Base-by-base conservation (phyloP, 306 rosid genomes). In the Quercus rubra region DNA sequence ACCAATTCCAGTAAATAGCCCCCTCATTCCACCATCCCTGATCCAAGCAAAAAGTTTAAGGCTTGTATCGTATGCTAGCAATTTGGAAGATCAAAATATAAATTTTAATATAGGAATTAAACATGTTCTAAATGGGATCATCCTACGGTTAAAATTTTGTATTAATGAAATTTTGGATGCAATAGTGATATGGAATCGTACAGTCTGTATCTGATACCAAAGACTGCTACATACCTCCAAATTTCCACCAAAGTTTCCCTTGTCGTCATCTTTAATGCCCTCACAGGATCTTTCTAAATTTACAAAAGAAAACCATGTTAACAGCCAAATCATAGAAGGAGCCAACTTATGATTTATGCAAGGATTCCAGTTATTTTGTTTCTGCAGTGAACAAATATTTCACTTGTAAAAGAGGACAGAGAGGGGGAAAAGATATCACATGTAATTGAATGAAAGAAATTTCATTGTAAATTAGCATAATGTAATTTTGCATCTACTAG, bases 1-100 rank as follows among this genome's bases (percentile, higher is more conserved):
- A 52, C 90, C 90, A 25, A 95, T 69, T 54, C 99, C 99, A 57
- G 97, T 83, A 81, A 89, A 95, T 71, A 95, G 70, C 15, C 99
- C 99, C 84, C 85, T 90, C 43, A 88, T 66, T 77, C 96, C 88
- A 76, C 99, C 98, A 83, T 91, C 97, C 91, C 98, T 95, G 91
- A 80, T 82, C 72, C 82, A 81, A 30, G 35, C 71, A 67, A 81
- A 77, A 72, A 69, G 41, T 38, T 18, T 21, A 35, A 66, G 31
- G 77, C 84, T 3, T 64, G 41, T 8, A 54, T 31, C 41, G 5
- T 51, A 38, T 41, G 41, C 25, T 13, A 28, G n/a, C 20, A 63
- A 5, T 63, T 63, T 28, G 5, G 70, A 19, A 35, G 28, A 63
- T 2, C 7, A 49, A 17, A 14, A 63, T 15, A 63, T 28, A 2